Base-by-base conservation (phyloP, 257 asterid genomes). In the Ocimum tenuiflorum region DNA sequence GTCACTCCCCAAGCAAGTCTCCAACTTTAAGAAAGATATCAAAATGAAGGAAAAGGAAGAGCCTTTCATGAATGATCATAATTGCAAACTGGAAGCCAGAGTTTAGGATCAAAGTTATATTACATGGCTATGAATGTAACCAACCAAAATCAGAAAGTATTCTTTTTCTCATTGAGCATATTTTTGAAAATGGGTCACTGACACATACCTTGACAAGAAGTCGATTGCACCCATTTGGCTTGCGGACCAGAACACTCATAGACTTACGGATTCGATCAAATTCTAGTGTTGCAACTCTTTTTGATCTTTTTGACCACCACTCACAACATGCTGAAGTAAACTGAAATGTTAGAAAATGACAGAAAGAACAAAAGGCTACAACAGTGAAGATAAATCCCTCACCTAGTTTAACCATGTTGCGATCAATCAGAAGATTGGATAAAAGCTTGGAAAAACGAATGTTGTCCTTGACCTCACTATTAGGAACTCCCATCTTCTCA, bases 261-360 rank as follows among this genome's bases (percentile, higher is more conserved):
- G 97, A 91, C 71, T 91, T 91, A 14, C 97, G 89, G 51, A 81
- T 77, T 38, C 97, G 90, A 64, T 91, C 97, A 79, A 91, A 91
- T 72, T 88, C 98, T 73, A 91, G 70, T 1, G 95, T 83, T 7
- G 96, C 96, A 59, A 88, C 81, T 65, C 79, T 83, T 67, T 79
- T 81, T 9, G 84, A 81, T 73, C 81, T 80, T 71, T 82, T 83
- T 9, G 75, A 75, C 98, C 98, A 91, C 95, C 94, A 86, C 41
- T 84, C 91, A 49, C 89, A 91, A 51, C 91, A 89, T 2, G 81
- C 96, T 89, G 75, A 31, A 36, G 43, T 47, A 7, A 54, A 72
- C 36, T 67, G 20, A 67, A 47, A 75, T 36, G 53, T 36, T 49
- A 67, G 41, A 48, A 24, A 10, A 35, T 33, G 41, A 23, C 3